A percentile compares a stretch with the other conserved stretches of the same genome.
Evolutionary conservation across 805 yeast species (phyloP).

Genomic region (Zygotorulaspora sp.): DNA sequence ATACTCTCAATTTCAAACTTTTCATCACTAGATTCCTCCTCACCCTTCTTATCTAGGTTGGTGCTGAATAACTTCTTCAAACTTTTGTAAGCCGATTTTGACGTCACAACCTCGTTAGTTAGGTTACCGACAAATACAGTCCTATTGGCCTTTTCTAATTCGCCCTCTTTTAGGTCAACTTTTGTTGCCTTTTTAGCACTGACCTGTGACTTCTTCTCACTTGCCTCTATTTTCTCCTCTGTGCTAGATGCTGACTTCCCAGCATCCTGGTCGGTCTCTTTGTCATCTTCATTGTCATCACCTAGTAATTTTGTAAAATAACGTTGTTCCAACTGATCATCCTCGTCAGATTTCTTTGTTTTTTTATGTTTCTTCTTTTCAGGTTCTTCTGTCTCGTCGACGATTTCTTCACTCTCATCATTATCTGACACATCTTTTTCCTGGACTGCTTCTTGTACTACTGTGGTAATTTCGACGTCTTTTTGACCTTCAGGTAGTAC

Average conservation of each 20-base stretch:
- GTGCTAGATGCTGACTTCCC: conserved; percentile 30
- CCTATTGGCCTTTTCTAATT: conserved; percentile 74
- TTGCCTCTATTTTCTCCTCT: conserved; percentile 18
- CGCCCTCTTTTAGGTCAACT: conserved; percentile 62
- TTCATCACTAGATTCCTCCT: conserved; percentile 12
- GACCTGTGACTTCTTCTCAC: conserved; percentile 13
- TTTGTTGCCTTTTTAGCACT: conserved; percentile 38
- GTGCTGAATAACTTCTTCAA: conserved; percentile 59
- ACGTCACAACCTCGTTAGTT: conserved; percentile 56
- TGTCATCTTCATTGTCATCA: conserved; percentile 17
- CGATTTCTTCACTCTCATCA: conserved; percentile 18
- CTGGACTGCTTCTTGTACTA: conserved; percentile 11
- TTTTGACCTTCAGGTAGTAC: conserved; percentile 14
- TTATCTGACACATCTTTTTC: conserved; percentile 20
- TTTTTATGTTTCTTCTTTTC: conserved; percentile 22
- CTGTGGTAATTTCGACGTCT: conserved; percentile 7
- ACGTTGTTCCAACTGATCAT: conserved; percentile 49
- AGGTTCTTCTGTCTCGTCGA: conserved; percentile 24
- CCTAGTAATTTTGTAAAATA: conserved; percentile 50
- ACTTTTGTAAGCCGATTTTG: conserved; percentile 53
- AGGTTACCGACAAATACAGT: conserved; percentile 89
- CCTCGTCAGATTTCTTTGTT: conserved; percentile 19
- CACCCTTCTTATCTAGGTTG: conserved; percentile 10
- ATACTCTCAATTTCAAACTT: conserved; percentile 55
- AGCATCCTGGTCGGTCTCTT: conserved; percentile 22